Evolutionary conservation across 2,329 filamentous ascomycete species (phyloP), one percentile per base, ranked within the genome.

Genomic region (Penicillium verrucosum): DNA sequence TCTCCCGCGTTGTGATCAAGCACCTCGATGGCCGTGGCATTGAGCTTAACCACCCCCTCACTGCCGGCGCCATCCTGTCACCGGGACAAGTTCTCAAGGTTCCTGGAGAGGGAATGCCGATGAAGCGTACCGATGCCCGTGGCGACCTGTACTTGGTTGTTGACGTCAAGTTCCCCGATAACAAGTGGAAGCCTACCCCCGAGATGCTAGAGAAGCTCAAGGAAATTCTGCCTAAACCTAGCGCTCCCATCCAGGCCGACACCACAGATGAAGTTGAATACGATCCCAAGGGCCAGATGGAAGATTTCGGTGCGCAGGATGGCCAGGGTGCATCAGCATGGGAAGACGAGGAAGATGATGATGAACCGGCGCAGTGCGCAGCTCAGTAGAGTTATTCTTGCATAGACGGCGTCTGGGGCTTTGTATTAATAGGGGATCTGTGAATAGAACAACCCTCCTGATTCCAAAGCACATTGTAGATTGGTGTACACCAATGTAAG

Each of bases 1-100:
- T 99, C 80, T 90, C 90, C 50, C 86, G 93, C 36, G 89, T 95
- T 5, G 92, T 97, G 1, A 70, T 99, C 60, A 94, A 89, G 68
- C 94, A 99, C 73, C 85, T 99, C 9, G 94, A 99, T 70, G 94
- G 93, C 30, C 85, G 94, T 56, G 94, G 94, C 30, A 93, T 99
- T 57, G 84, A 88, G 56, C 81, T 99, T 45, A 82, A 86, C 53
- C 88, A 94, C 63, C 85, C 89, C 16, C 85, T 89, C 68, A 82
- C 86, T 25, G 84, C 87, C 61, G 93, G 93, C 65, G 89, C 92
- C 73, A 82, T 97, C 50, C 77, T 99, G 36, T 85, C 86, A 27
- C 92, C 94, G 0, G 88, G 87, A 27, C 90, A 99, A 70, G 84
- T 93, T 8, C 81, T 99, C 66, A 96, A 92, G 79, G 80, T 99